Evolutionary conservation across 2,329 filamentous ascomycete species (phyloP).

Genomic region (Aspergillus tanneri): DNA sequence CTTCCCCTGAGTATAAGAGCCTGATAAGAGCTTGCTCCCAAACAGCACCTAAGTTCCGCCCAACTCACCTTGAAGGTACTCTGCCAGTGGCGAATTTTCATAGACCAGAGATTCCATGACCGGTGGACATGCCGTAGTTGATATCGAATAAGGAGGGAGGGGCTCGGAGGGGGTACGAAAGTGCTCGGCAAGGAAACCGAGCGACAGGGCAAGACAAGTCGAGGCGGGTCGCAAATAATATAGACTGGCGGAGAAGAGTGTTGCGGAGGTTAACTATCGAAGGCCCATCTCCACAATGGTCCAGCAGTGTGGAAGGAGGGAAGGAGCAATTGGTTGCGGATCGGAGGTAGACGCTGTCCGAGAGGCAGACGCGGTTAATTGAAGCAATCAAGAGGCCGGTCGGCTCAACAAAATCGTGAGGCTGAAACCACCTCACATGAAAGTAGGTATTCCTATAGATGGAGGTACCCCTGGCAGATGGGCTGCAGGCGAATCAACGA

Average conservation of each 20-base stretch:
- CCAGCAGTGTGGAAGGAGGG: conserved; percentile 7
- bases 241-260: background rate
- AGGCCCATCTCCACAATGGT: conserved; percentile 17
- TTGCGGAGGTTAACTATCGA: conserved; percentile 11
- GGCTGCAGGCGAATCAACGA: conserved; percentile 7
- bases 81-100: conserved; percentile 82
- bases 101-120: conserved; percentile 85
- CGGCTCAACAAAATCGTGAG: background rate
- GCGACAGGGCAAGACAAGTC: background rate
- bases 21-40: conserved; percentile 7
- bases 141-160: conserved; percentile 7
- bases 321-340: conserved; percentile 1
- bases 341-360: background rate
- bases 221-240: background rate
- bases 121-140: conserved; percentile 32
- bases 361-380: background rate
- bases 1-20: conserved; percentile 42
- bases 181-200: background rate
- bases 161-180: background rate
- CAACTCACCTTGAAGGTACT: conserved; percentile 78
- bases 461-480: conserved; percentile 11
- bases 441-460: background rate
- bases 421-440: background rate
- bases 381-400: background rate
- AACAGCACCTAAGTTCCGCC: background rate